phyloP scores from a whole-genome alignment of 441 rosid species.

The Aquilaria agallochum region DNA sequence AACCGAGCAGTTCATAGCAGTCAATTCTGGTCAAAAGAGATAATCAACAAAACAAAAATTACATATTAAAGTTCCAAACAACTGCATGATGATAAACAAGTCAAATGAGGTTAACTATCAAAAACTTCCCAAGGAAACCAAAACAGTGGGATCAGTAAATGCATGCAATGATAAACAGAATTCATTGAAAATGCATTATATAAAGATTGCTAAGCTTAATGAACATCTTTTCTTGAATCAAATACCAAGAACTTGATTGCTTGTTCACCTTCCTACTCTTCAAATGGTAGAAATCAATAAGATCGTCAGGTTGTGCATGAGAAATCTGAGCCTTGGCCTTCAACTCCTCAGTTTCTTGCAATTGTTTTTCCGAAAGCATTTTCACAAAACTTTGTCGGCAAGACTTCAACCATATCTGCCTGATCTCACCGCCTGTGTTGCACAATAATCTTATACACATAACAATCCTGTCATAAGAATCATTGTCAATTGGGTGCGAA shows the following conservation, averaged over 20 bases:
- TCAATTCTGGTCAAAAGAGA: too few species aligned
- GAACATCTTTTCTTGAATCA: too few species aligned
- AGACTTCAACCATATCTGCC: slow-evolving; percentile 82
- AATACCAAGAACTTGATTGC: background rate
- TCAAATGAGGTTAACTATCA: too few species aligned
- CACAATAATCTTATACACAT: slow-evolving; percentile 73
- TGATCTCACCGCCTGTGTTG: slow-evolving; percentile 65
- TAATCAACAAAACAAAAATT: too few species aligned
- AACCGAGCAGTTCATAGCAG: too few species aligned
- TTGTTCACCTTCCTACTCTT: slow-evolving; percentile 82
- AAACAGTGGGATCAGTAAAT: too few species aligned
- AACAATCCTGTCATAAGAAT: slow-evolving; percentile 72
- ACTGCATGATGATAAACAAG: too few species aligned
- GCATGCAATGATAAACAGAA: too few species aligned
- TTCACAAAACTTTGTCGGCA: slow-evolving; percentile 84
- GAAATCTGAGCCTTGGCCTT: slow-evolving; percentile 90
- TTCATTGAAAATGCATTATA: too few species aligned
- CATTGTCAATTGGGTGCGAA: slow-evolving; percentile 80
- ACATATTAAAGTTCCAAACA: too few species aligned
- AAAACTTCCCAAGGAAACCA: too few species aligned
- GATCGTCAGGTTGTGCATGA: slow-evolving; percentile 89
- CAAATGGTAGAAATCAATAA: slow-evolving; percentile 86
- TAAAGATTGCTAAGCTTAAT: too few species aligned
- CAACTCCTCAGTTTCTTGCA: slow-evolving; percentile 72
- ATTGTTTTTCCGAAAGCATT: slow-evolving; percentile 91